Base-by-base conservation (phyloP, 1,284 basidiomycete genomes). In the Moesziomyces aphidis region DNA sequence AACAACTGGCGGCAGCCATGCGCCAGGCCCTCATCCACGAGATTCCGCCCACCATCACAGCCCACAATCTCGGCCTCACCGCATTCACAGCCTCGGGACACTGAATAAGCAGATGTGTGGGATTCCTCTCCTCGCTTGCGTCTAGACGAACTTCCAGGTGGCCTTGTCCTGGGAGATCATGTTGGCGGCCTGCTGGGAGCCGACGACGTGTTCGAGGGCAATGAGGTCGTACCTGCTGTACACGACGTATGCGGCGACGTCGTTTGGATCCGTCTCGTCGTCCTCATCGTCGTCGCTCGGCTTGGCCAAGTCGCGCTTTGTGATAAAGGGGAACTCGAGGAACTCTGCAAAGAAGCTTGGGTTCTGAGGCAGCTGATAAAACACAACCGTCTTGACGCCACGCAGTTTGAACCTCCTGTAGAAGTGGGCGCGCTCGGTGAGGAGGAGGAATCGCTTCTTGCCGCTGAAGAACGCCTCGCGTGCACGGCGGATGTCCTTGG, bases 381-480 rank as follows among this genome's bases (percentile, higher is more conserved):
- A 99, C 28, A 98, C 88, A 61, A 98, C 84, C 69, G 97, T 97
- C 62, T 92, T 90, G 55, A 95, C 92, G 9, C 96, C 97, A 75
- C 95, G 60, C 51, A 63, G 57, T 51, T 64, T 54, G 51, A 73
- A 92, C 89, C 95, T 89, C 68, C 93, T 90, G 88, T 95, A 99
- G 85, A 99, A 99, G 86, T 99, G 95, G 87, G 98, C 97, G 22
- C 97, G 90, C 85, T 99, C 97, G 66, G 93, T 97, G 76, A 98
- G 88, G 69, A 99, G 87, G 23, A 99, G 85, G 87, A 98, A 93
- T 0, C 91, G 87, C 77, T 92, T 94, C 80, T 92, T 92, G 56
- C 93, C 93, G 46, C 88, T 89, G 88, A 97, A 97, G 87, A 99
- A 99, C 0, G 92, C 90, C 78, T 95, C 93, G 51, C 97, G 89